These are phyloP conservation scores for Talaromyces funiculosus DNA, from an alignment of 2,329 filamentous ascomycete species.

Conservation along the genomic window DNA sequence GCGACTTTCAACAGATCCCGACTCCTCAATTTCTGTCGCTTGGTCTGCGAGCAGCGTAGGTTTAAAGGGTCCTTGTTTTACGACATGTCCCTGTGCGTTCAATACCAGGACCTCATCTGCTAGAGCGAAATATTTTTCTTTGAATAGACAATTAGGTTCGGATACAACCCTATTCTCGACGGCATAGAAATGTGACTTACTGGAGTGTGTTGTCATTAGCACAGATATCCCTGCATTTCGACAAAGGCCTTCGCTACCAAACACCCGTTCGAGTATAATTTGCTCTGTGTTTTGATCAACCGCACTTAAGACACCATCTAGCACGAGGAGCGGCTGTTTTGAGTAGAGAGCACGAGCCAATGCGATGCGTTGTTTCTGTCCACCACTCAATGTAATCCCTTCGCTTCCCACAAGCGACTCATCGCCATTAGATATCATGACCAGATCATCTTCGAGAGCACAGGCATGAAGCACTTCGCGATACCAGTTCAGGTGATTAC, in stretches of 20 bases:
- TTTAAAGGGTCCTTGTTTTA: background rate
- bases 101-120: slow-evolving; percentile 4
- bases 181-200: background rate
- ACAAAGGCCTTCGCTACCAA: slow-evolving; percentile 9
- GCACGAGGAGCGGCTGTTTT: slow-evolving; percentile 14
- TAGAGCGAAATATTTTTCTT: background rate
- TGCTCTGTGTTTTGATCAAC: slow-evolving; percentile 6
- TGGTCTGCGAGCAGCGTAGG: background rate
- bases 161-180: too few relatives aligned
- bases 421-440: slow-evolving; percentile 34
- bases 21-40: background rate
- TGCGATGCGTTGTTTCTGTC: slow-evolving; percentile 48
- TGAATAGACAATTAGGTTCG: background rate
- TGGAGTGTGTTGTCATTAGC: slow-evolving; percentile 5
- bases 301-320: slow-evolving; percentile 10
- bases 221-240: slow-evolving; percentile 1
- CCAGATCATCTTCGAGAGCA: slow-evolving; percentile 34
- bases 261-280: slow-evolving; percentile 6
- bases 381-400: slow-evolving; percentile 48
- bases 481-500: slow-evolving; percentile 24
- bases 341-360: slow-evolving; percentile 47
- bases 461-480: slow-evolving; percentile 22
- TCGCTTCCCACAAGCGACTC: slow-evolving; percentile 47
- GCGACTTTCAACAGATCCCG: background rate
- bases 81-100: background rate